Evolutionary conservation across 148 eudicot genomes (phyloP), one percentile per base, ranked within the genome.

Genomic region (Arbutus unedo): DNA sequence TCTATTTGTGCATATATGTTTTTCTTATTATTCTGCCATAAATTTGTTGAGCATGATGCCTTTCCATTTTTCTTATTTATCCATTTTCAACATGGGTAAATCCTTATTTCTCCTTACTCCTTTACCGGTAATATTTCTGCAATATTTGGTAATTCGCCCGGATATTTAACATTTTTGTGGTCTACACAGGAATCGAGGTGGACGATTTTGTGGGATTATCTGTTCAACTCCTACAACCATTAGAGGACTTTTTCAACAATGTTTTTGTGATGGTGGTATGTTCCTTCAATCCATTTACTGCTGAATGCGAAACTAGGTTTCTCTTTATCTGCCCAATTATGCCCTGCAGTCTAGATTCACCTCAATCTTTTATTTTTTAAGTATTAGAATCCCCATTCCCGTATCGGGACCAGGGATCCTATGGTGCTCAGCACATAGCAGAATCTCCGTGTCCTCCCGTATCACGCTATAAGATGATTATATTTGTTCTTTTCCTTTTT

Each of bases 201-300:
- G 98, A 93, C 81, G 92, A 91, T 31, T 94, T 96, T 85, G 87
- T 94, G 23, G 89, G 91, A 85, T 87, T 87, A 44, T 96, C 99
- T 38, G 84, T 82, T 38, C 88, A 87, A 83, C 90, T 96, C 75
- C 77, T 91, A 21, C 90, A 93, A 76, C 99, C 99, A 77, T 93
- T 96, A 51, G 99, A 94, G 81, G 89, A 91, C 83, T 96, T 96
- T 87, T 96, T 96, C 62, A 91, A 91, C 77, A 83, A 90, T 48
- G 99, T 96, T n/a, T 96, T 96, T 60, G 99, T 96, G 31, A 96
- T 96, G 99, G 99, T 93, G 99, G 99, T 96, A 93, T 51, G 99
- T 88, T 79, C 53, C 48, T 66, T 44, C 44, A n/a, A 1, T 47
- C 45, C 54, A 3, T 66, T 80, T 13, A 60, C 59, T 43, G 44